These are phyloP conservation scores for Neofusicoccum cordaticola DNA, from an alignment of 2,329 filamentous ascomycete genomes.

Conservation along the genomic window DNA sequence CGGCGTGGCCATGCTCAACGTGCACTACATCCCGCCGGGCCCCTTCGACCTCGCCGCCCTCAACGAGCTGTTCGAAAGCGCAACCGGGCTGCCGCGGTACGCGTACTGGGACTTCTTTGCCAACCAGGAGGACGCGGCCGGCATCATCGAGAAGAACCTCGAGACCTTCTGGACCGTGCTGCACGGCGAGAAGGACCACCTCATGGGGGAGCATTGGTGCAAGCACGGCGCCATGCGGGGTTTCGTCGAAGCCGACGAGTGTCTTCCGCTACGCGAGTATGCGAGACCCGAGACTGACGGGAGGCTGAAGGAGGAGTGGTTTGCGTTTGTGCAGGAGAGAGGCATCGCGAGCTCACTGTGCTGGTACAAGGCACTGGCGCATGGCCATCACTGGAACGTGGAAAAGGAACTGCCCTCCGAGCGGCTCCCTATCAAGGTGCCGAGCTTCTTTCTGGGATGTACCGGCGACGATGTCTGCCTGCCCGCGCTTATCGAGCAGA, in stretches of 20 bases:
- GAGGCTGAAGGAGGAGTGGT: constrained; percentile 33
- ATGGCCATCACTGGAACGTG: constrained; percentile 27
- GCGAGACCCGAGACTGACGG: constrained; percentile 25
- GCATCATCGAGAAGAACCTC: constrained; percentile 39
- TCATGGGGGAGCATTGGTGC: constrained; percentile 39
- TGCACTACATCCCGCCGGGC: constrained; percentile 40
- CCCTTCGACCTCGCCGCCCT: constrained; percentile 38
- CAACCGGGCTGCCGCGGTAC: constrained; percentile 38
- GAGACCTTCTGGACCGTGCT: constrained; percentile 38
- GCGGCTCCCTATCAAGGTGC: constrained; percentile 32
- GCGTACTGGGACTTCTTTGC: constrained; percentile 50
- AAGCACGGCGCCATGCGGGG: constrained; percentile 34
- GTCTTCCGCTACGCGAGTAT: constrained; percentile 30
- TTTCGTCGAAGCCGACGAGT: constrained; percentile 21
- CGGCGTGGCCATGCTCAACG: constrained; percentile 44
- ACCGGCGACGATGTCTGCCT: constrained; percentile 36
- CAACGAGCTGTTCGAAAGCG: constrained; percentile 32
- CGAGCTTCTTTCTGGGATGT: constrained; percentile 36
- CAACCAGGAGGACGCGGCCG: constrained; percentile 34
- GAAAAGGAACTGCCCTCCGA: constrained; percentile 27
- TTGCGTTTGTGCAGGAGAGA: constrained; percentile 33
- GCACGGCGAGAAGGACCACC: constrained; percentile 32
- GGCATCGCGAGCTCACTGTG: constrained; percentile 37
- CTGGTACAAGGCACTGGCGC: constrained; percentile 35
- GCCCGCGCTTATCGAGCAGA: constrained; percentile 29